Base-by-base conservation (phyloP, 2,329 filamentous ascomycete species). In the Penicillium sp. region DNA sequence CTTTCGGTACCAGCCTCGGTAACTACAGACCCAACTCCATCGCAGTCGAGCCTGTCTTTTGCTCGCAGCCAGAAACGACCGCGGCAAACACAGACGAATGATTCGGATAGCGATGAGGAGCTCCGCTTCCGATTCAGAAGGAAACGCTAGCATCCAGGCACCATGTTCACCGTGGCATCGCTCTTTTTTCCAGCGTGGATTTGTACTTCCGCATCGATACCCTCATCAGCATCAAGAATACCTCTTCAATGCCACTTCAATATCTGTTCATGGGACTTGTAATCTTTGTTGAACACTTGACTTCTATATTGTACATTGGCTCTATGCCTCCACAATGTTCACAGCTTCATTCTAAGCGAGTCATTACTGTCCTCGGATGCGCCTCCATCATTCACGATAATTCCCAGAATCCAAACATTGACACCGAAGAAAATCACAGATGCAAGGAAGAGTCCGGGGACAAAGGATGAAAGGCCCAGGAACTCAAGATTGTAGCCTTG, bases 331-430 rank as follows among this genome's bases (percentile, higher is more conserved):
- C 3, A 16, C 36, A 39, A 16, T 21, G 18, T 12, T 50, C 26
- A 50, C 26, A 41, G 24, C 16, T 23, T 18, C 4, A 34, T 6
- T 36, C 41, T 16, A 9, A 18, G 12, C 2, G 21, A 6, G 8
- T 21, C n/a, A 6, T 42, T 38, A 3, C 5, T 29, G 5, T 38
- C 29, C 18, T 43, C 38, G 15, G 13, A 18, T 15, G 24, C 39
- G 16, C 71, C 72, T 23, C 80, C 79, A 70, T 97, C 94, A 2
- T 70, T 69, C 6, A 96, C 81, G 41, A 97, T 85, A 43, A 95
- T 77, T 0, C 89, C 89, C 36, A 99, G 69, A 49, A 97, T 89
- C 85, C 90, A 95, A 61, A 85, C 86, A 69, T 99, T 97, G 15
- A 91, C 82, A 1, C 85, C 70, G 68, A 96, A 97, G 75, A 99